phyloP scores from a whole-genome alignment of 441 rosid genomes.

The Populus tomentosa region DNA sequence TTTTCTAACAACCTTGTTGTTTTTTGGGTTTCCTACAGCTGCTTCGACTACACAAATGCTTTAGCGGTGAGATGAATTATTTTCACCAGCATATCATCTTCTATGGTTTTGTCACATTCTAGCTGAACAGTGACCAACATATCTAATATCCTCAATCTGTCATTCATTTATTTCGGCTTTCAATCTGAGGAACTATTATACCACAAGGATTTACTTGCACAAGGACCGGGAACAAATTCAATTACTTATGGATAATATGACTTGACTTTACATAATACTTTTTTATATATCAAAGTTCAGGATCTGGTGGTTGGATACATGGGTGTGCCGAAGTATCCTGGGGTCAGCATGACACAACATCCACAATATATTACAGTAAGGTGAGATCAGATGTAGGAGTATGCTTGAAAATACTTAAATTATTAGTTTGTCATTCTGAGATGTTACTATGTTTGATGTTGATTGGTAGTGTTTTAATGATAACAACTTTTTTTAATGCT shows the following conservation, averaged over 20 bases:
- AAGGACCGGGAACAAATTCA: background rate
- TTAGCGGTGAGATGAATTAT: constrained; percentile 67
- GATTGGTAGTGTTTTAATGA: background rate
- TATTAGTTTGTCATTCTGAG: background rate
- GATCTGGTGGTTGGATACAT: constrained; percentile 95
- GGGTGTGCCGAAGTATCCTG: constrained; percentile 95
- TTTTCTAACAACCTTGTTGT: constrained; percentile 19
- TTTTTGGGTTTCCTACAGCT: constrained; percentile 45
- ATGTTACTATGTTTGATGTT: background rate
- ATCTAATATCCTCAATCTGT: background rate
- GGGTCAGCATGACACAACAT: constrained; percentile 88
- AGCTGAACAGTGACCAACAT: background rate
- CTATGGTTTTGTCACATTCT: background rate
- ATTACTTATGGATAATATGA: background rate
- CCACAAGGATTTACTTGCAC: constrained; percentile 1
- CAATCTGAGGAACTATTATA: background rate
- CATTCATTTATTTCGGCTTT: background rate
- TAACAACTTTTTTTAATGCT: constrained; percentile 7
- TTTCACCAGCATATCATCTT: background rate
- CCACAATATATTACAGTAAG: constrained; percentile 92
- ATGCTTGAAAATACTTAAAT: background rate
- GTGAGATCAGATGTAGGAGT: constrained; percentile 29
- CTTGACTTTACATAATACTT: constrained; percentile 1
- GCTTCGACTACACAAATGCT: constrained; percentile 96
- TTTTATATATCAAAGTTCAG: constrained; percentile 29